Evolutionary conservation across 805 yeast species (phyloP).

Genomic region (Candida railenensis): DNA sequence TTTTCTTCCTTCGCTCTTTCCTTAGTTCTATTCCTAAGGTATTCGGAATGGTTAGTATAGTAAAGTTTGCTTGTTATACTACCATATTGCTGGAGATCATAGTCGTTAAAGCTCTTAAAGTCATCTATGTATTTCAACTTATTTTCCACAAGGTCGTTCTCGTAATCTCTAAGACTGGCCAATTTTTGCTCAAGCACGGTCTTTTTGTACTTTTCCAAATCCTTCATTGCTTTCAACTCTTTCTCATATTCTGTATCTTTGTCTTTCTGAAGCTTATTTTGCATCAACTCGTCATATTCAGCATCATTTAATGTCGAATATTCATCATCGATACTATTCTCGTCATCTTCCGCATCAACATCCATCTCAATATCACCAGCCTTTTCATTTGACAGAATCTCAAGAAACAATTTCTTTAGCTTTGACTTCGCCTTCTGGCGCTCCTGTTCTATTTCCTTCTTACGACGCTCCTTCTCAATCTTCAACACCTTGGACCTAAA

Average conservation of each 20-base stretch:
- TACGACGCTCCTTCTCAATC: conserved; percentile 51
- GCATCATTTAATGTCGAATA: conserved; percentile 27
- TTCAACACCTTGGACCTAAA: conserved; percentile 56
- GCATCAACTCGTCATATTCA: conserved; percentile 23
- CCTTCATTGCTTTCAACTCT: conserved; percentile 12
- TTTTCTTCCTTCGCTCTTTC: conserved; percentile 42
- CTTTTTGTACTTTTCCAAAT: conserved; percentile 17
- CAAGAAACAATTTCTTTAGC: conserved; percentile 45
- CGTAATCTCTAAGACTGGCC: conserved; percentile 29
- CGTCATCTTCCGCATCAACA: conserved; percentile 14
- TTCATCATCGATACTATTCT: conserved; percentile 16
- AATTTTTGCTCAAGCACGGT: conserved; percentile 20
- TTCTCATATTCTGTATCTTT: conserved; percentile 19
- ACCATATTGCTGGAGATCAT: conserved; percentile 14
- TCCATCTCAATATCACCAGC: conserved; percentile 17
- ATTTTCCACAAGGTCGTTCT: conserved; percentile 34
- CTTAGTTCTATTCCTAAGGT: conserved; percentile 37
- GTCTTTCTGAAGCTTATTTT: conserved; percentile 20
- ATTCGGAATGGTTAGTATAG: conserved; percentile 43
- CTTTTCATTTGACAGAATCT: conserved; percentile 21
- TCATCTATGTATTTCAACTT: conserved; percentile 35
- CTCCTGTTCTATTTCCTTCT: conserved; percentile 47
- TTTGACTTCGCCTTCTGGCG: conserved; percentile 47
- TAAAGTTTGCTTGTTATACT: conserved; percentile 20
- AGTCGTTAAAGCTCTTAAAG: conserved; percentile 22